Base-by-base conservation (phyloP, 805 yeast species). In the Maudiozyma serrabonitensis region DNA sequence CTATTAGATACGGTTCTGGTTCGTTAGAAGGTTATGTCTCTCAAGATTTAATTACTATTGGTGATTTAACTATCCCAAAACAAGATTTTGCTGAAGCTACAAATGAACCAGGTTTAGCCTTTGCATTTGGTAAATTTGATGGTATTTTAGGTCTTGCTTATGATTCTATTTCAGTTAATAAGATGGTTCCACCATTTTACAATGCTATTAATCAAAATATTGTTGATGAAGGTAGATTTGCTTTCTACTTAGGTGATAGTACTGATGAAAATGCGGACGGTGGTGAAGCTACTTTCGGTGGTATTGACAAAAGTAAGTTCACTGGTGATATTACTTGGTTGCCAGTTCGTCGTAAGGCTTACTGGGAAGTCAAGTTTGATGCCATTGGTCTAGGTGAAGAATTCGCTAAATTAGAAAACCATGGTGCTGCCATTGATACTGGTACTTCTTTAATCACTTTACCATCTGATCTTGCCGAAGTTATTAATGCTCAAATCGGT, bases 31-130 rank as follows among this genome's bases (percentile, higher is more conserved):
- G 99, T 49, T 93, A 76, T 68, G 82, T 93, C 40, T 89, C 97
- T 41, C 85, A 85, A 66, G 99, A 93, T 66, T 73, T 81, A 42
- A 71, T 93, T 60, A 73, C 78, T 53, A 72, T 93, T 55, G 98
- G 97, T 52, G 69, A 64, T 43, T 79, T 93, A 71, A 70, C 74
- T 49, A 90, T 93, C 63, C 84, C 89, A 57, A 73, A 83, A 56
- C 98, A 91, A 74, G 95, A 84, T 67, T 93, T 93, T 66, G 98
- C 95, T 53, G 99, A 93, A 76, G 91, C 96, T 55, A 93, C 99
- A 51, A 79, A 80, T 60, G 99, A 93, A 75, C 98, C 98, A 41
- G 99, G 99, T 50, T 78, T 93, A 58, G 93, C 97, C 0, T 93
- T 93, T 73, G 98, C 99, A 47, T 93, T 93, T 70, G 99, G 96